Base-by-base conservation (phyloP, 306 rosid species). In the Heteromeles arbutifolia region DNA sequence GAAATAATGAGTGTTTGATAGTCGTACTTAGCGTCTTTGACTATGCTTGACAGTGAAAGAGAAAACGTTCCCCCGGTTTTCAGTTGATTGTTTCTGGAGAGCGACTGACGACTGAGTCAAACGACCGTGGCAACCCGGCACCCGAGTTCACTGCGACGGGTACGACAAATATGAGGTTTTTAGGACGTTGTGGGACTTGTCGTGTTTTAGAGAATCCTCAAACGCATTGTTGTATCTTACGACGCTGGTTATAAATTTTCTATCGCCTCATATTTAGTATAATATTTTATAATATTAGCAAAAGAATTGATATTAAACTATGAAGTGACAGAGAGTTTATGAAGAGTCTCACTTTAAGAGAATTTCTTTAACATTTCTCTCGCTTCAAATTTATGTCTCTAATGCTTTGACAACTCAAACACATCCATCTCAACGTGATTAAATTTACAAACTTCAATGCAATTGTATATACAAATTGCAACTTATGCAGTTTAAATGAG, bases 221-320 rank as follows among this genome's bases (percentile, higher is more conserved):
- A 5, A 48, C 10, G 11, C 34, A 25, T 59, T 59, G 19, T 59
- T 11, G 15, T 37, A 10, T 37, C 1, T 37, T 37, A 37, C 8
- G 10, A 37, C 9, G 9, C 0, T 37, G 2, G 7, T 37, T 37
- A 37, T 37, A 37, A 1, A 37, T 37, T 37, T 37, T 37, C 0
- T 37, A 0, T 34, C 2, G 7, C 2, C 39, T 34, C 9, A 34
- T 34, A 0, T 34, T 34, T 34, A 0, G 2, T 2, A 34, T 0
- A 34, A 34, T 34, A 34, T 34, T 7, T 34, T 34, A 7, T 34
- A 34, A 34, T 34, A 34, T 1, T 6, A 0, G 9, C 0, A 34
- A 0, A 9, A 1, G 1, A 34, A 34, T 34, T 34, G 2, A 34
- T 34, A 34, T 34, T 34, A 34, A 34, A 6, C 9, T 6, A 0